phyloP scores from a whole-genome alignment of 2,329 filamentous ascomycete species.

The Fusarium sp. region DNA sequence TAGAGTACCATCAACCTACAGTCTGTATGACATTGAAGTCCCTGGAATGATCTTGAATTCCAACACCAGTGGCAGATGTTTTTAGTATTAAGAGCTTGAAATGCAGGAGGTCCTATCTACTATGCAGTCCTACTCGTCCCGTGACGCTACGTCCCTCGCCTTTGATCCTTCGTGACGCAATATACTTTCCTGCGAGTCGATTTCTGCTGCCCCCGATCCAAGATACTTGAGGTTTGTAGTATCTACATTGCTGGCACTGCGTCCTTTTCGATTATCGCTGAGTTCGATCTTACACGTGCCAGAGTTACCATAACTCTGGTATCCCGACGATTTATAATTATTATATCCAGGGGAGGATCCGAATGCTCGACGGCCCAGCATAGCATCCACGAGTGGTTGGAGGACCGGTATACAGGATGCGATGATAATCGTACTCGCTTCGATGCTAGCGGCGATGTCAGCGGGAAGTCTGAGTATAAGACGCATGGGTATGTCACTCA shows the following conservation, averaged over 20 bases:
- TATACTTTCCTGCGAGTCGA: conserved; percentile 31
- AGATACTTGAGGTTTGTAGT: conserved; percentile 17
- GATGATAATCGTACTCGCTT: conserved; percentile 54
- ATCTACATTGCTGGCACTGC: neutral
- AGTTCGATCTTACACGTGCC: conserved; percentile 31
- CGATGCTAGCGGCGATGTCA: conserved; percentile 42
- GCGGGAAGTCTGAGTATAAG: neutral
- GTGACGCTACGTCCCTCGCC: neutral
- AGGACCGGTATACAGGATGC: conserved; percentile 55
- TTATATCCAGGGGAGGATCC: conserved; percentile 33
- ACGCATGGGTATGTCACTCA: conserved; percentile 40
- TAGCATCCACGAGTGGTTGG: conserved; percentile 50
- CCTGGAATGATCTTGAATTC: too few species aligned
- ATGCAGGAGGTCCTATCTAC: neutral
- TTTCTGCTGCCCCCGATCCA: conserved; percentile 18
- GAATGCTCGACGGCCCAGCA: conserved; percentile 41
- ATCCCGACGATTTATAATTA: conserved; percentile 22
- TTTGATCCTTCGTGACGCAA: conserved; percentile 1
- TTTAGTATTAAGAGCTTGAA: too few species aligned
- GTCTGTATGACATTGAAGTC: too few species aligned
- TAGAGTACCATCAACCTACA: too few species aligned
- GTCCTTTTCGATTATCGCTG: neutral
- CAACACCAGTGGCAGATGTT: too few species aligned
- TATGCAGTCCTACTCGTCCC: neutral
- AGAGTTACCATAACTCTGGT: conserved; percentile 25